Percentiles rank a stretch among this genome's conserved stretches.
Evolutionary conservation across 2,329 filamentous ascomycete genomes (phyloP).

Genomic region (Penicillium nordicum): DNA sequence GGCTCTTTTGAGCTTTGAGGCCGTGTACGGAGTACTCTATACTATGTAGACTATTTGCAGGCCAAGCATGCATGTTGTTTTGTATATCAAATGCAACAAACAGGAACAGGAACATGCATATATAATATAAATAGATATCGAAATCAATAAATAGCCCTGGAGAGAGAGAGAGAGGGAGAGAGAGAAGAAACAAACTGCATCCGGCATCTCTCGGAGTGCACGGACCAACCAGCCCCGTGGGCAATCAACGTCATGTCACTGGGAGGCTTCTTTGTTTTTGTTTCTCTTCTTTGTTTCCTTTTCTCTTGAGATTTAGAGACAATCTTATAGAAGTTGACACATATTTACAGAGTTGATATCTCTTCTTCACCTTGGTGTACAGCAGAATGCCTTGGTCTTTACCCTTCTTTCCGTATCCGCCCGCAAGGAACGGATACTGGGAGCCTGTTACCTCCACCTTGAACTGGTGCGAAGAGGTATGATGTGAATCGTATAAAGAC

Average conservation of each 20-base stretch:
- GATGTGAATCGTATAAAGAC: neutral
- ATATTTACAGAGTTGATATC: neutral
- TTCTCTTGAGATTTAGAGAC: neutral
- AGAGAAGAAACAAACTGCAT: neutral
- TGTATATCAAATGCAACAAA: neutral
- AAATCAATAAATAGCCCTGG: neutral
- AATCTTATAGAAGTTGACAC: neutral
- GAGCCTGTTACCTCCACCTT: conserved; percentile 67
- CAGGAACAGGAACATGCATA: neutral
- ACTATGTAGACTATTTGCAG: neutral
- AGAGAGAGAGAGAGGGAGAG: neutral
- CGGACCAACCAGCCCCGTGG: conserved; percentile 11
- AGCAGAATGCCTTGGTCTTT: conserved; percentile 29
- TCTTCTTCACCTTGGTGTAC: conserved; percentile 1
- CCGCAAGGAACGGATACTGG: conserved; percentile 60
- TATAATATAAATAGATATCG: neutral
- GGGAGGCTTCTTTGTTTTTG: neutral
- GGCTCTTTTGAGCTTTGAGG: neutral
- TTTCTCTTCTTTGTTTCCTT: neutral
- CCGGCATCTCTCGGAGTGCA: conserved; percentile 22
- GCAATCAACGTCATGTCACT: conserved; percentile 21
- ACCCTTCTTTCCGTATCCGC: conserved; percentile 43
- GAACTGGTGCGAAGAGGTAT: conserved; percentile 77
- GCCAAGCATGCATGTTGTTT: neutral
- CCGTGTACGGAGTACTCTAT: neutral